phyloP scores from a whole-genome alignment of 202 grass and related monocot species.

The Hordeum pubiflorum region DNA sequence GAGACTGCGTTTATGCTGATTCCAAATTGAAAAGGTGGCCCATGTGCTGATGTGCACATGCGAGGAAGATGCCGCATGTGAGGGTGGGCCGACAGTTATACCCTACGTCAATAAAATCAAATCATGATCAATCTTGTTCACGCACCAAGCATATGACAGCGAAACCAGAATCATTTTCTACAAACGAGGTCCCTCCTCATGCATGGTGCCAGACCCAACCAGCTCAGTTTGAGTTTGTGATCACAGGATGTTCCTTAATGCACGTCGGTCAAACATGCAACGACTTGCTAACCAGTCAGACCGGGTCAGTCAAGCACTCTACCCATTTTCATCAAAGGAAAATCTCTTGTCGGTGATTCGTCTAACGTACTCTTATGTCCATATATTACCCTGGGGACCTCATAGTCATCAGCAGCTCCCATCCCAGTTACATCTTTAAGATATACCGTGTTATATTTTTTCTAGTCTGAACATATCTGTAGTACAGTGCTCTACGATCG shows the following conservation, averaged over 20 bases:
- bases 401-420: not conserved
- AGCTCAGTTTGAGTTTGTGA: not conserved
- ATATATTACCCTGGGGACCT: not conserved
- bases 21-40: no score
- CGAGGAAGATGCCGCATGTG: no score
- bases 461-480: not conserved
- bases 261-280: not conserved
- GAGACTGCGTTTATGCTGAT: not conserved
- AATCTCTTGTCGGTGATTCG: not conserved
- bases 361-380: not conserved
- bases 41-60: no score
- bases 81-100: not conserved
- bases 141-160: not conserved
- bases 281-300: not conserved
- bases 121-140: not conserved
- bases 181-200: not conserved
- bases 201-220: not conserved
- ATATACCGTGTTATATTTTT: no score
- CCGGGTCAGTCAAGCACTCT: not conserved
- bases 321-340: not conserved
- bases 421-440: not conserved
- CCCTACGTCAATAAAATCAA: not conserved
- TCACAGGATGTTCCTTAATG: not conserved
- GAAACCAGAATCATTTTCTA: not conserved
- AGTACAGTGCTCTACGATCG: no score